These are phyloP conservation scores for Solanum hybrid DNA, from an alignment of 305 asterid species.

Conservation along the genomic window DNA sequence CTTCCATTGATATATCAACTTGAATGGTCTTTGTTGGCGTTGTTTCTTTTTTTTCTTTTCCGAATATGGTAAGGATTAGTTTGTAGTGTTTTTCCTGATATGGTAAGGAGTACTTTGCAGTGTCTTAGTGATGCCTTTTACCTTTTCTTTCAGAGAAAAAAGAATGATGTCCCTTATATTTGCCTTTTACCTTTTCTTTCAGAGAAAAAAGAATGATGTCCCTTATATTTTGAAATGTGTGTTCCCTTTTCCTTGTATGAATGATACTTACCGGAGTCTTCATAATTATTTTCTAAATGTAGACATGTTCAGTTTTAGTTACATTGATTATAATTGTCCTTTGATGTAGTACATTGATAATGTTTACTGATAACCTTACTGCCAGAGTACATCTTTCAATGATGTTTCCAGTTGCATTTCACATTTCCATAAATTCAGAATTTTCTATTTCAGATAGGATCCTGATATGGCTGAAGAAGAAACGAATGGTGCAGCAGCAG, in stretches of 20 bases:
- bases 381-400: neutral
- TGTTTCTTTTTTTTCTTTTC: neutral
- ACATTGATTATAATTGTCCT: neutral
- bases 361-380: neutral
- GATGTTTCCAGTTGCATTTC: neutral
- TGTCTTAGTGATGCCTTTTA: neutral
- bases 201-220: neutral
- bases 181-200: neutral
- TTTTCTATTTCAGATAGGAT: neutral
- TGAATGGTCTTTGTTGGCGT: neutral
- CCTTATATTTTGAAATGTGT: neutral
- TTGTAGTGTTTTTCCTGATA: neutral
- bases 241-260: neutral
- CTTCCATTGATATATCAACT: neutral
- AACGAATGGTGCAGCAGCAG: constrained; percentile 11
- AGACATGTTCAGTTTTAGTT: neutral
- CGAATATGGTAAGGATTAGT: neutral
- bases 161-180: neutral
- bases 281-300: neutral
- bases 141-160: neutral
- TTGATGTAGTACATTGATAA: neutral
- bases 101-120: neutral
- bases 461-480: neutral
- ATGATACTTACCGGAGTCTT: neutral
- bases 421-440: neutral